Conservation (phyloP, 2,329 filamentous ascomycete species). For the Claviceps lovelessii region DNA sequence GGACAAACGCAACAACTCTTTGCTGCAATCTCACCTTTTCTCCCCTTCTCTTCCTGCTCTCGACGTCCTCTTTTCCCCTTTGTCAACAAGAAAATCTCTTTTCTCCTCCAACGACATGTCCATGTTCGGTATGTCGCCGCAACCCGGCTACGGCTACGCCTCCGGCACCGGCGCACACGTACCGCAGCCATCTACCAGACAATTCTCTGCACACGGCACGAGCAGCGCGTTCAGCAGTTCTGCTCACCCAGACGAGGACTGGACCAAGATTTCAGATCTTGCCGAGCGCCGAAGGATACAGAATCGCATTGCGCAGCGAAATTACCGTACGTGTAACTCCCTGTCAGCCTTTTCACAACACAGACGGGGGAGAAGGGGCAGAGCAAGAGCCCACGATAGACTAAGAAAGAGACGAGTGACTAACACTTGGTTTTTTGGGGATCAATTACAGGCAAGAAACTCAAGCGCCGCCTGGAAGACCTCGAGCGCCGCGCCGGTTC, state of each 20-base stretch:
- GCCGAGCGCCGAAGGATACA: slow-evolving; percentile 89
- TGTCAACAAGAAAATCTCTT: too few relatives aligned
- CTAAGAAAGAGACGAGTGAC: neutral
- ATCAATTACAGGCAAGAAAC: slow-evolving; percentile 59
- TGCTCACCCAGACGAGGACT: slow-evolving; percentile 92
- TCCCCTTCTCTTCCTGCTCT: neutral
- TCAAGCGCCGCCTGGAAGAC: slow-evolving; percentile 78
- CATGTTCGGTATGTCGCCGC: slow-evolving; percentile 22
- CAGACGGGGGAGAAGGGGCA: too few relatives aligned
- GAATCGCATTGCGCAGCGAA: slow-evolving; percentile 93
- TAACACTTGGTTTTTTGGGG: neutral
- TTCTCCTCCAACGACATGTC: slow-evolving; percentile 16
- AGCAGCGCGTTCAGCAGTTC: slow-evolving; percentile 92
- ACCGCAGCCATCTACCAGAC: slow-evolving; percentile 34
- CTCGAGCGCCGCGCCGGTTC: slow-evolving; percentile 62
- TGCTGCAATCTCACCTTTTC: neutral
- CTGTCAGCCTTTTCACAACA: too few relatives aligned
- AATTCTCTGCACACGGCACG: slow-evolving; percentile 59
- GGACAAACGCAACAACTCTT: neutral
- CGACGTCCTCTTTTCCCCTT: too few relatives aligned
- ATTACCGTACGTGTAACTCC: slow-evolving; percentile 59
- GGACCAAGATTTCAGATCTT: slow-evolving; percentile 97
- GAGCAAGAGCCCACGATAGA: neutral
- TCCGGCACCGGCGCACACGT: slow-evolving; percentile 17
- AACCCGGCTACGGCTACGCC: slow-evolving; percentile 20